These are phyloP conservation scores for Rhizopogon vulgaris DNA, from an alignment of 768 basidiomycete species.

Conservation along the genomic window DNA sequence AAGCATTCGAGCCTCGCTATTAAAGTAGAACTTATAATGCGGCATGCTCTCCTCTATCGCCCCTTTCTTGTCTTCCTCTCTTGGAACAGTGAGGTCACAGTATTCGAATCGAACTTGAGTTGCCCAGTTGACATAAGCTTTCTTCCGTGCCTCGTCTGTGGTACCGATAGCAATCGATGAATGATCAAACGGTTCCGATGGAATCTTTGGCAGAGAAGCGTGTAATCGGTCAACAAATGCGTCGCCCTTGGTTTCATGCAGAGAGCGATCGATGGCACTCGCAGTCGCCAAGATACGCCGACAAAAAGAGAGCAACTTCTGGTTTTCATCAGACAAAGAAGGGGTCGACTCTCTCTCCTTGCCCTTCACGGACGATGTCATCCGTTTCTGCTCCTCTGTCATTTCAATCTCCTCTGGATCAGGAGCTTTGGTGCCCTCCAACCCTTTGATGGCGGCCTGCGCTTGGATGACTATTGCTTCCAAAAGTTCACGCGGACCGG, in stretches of 20 bases:
- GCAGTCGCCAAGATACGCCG: slow-evolving; percentile 79
- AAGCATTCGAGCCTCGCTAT: slow-evolving; percentile 79
- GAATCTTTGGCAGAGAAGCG: slow-evolving; percentile 69
- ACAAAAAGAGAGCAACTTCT: slow-evolving; percentile 76
- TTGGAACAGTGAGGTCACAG: slow-evolving; percentile 69
- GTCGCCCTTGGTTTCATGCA: slow-evolving; percentile 86
- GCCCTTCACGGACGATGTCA: slow-evolving; percentile 65
- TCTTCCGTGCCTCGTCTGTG: slow-evolving; percentile 62
- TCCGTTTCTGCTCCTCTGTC: slow-evolving; percentile 87
- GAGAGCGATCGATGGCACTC: slow-evolving; percentile 78
- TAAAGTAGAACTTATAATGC: slow-evolving; percentile 78
- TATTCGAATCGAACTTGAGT: slow-evolving; percentile 81
- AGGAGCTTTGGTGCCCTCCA: slow-evolving; percentile 56
- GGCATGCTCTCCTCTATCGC: slow-evolving; percentile 42
- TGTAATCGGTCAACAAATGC: slow-evolving; percentile 78
- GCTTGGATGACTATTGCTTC: slow-evolving; percentile 92
- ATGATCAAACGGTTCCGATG: slow-evolving; percentile 41
- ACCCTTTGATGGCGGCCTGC: slow-evolving; percentile 82
- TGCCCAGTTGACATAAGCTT: slow-evolving; percentile 82
- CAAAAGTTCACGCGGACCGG: slow-evolving; percentile 85
- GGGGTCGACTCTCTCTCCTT: slow-evolving; percentile 43
- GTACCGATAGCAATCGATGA: slow-evolving; percentile 33
- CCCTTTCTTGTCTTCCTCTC: slow-evolving; percentile 8
- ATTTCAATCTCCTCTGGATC: slow-evolving; percentile 54
- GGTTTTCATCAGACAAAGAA: slow-evolving; percentile 62